Evolutionary conservation across 2,329 filamentous ascomycete species (phyloP).

Genomic region (Aspergillus terreus): DNA sequence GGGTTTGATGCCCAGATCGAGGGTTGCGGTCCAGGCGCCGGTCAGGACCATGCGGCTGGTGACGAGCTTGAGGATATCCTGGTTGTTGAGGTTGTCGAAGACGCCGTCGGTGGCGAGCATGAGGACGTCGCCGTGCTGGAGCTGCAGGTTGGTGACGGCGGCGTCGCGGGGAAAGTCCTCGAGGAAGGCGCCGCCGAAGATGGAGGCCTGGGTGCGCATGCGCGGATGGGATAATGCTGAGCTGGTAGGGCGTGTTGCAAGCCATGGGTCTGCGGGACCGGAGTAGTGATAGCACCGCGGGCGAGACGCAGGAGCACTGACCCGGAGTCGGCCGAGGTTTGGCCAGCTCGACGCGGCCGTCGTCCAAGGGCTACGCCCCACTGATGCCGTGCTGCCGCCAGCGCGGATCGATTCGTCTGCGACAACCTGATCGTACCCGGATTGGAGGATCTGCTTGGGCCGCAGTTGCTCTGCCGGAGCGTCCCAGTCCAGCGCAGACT

Average conservation of each 20-base stretch:
- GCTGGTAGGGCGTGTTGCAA: conserved; percentile 98
- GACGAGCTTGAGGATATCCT: conserved; percentile 79
- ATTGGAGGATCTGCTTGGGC: conserved; percentile 71
- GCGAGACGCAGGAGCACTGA: conserved; percentile 84
- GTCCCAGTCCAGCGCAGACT: conserved; percentile 61
- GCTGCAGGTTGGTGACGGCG: conserved; percentile 68
- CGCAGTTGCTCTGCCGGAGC: conserved; percentile 40
- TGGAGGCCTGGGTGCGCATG: conserved; percentile 72
- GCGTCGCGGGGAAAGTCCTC: conserved; percentile 83
- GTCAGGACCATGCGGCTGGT: conserved; percentile 69
- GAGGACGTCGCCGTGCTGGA: conserved; percentile 90
- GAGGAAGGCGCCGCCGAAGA: conserved; percentile 78
- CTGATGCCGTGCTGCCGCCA: conserved; percentile 86
- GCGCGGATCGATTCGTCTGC: conserved; percentile 69
- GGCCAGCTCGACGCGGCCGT: conserved; percentile 78
- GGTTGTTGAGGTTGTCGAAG: conserved; percentile 90
- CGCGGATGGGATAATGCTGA: conserved; percentile 80
- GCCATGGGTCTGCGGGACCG: conserved; percentile 82
- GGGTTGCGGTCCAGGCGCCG: conserved; percentile 69
- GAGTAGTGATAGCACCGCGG: conserved; percentile 77
- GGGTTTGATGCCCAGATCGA: conserved; percentile 59
- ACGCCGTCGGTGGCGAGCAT: conserved; percentile 92
- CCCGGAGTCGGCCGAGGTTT: conserved; percentile 94
- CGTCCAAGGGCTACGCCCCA: conserved; percentile 70
- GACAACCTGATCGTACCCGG: conserved; percentile 78